Evolutionary conservation across 2,329 filamentous ascomycete species (phyloP).

Genomic region (Shiraia sp.): DNA sequence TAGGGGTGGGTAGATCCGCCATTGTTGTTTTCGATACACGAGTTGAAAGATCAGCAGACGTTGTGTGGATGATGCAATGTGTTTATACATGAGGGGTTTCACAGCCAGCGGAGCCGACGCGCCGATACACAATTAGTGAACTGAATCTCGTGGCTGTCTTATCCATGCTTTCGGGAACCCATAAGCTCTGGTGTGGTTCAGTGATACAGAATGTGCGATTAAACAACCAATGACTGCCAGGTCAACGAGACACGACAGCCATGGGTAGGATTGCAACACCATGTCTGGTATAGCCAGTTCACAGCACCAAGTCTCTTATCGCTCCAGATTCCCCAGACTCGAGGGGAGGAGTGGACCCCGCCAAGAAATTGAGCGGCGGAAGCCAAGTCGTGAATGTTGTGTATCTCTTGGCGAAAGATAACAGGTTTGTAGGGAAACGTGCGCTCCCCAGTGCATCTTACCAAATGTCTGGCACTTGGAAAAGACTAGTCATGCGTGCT

Average conservation of each 20-base stretch:
- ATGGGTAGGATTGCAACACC: slow-evolving; percentile 20
- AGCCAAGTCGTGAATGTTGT: slow-evolving; percentile 12
- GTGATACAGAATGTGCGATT: slow-evolving; percentile 5
- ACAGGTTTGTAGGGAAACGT: slow-evolving; percentile 23
- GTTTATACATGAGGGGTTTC: too few species aligned
- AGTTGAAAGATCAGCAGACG: neutral
- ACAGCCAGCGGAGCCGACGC: too few species aligned
- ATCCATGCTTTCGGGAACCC: slow-evolving; percentile 10
- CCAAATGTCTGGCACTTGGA: neutral
- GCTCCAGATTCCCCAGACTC: slow-evolving; percentile 15
- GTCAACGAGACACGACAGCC: slow-evolving; percentile 3
- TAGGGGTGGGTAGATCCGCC: slow-evolving; percentile 32
- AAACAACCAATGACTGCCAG: slow-evolving; percentile 11
- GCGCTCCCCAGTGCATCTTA: slow-evolving; percentile 3
- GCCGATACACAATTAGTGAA: too few species aligned
- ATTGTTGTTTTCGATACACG: slow-evolving; percentile 11
- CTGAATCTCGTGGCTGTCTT: slow-evolving; percentile 1
- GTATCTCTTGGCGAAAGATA: slow-evolving; percentile 38
- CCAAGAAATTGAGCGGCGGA: slow-evolving; percentile 27
- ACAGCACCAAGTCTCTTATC: slow-evolving; percentile 26
- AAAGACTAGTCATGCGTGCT: neutral
- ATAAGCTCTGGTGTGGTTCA: slow-evolving; percentile 4
- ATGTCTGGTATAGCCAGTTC: slow-evolving; percentile 17
- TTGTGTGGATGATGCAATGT: too few species aligned
- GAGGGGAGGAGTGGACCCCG: slow-evolving; percentile 18